These are phyloP conservation scores for Anthracocystis panici-leucophaei DNA, from an alignment of 1,284 basidiomycete genomes.

Conservation along the genomic window DNA sequence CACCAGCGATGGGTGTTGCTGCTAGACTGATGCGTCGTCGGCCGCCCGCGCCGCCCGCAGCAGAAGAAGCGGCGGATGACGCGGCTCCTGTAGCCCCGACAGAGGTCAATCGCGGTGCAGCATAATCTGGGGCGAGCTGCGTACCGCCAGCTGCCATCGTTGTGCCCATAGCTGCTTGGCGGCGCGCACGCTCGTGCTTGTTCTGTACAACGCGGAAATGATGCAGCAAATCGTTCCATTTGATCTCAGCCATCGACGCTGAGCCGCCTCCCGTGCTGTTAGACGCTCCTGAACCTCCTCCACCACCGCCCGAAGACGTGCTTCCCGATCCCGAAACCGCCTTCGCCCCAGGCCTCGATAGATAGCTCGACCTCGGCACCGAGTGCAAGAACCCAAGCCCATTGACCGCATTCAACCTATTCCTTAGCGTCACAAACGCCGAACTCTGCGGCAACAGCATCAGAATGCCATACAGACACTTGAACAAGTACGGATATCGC, in stretches of 20 bases:
- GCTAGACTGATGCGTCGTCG: constrained; percentile 37
- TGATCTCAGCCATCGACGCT: constrained; percentile 52
- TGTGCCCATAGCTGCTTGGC: constrained; percentile 27
- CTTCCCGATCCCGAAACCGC: constrained; percentile 1
- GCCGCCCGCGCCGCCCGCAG: constrained; percentile 10
- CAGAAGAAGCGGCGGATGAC: constrained; percentile 16
- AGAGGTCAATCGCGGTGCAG: constrained; percentile 23
- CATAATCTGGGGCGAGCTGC: constrained; percentile 28
- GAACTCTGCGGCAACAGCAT: constrained; percentile 98
- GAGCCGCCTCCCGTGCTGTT: constrained; percentile 10
- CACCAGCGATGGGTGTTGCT: constrained; percentile 14
- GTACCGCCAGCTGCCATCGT: constrained; percentile 8
- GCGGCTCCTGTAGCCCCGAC: constrained; percentile 1
- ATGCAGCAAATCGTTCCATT: constrained; percentile 64
- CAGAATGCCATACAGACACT: constrained; percentile 94
- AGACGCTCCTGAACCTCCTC: constrained; percentile 7
- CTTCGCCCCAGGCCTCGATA: constrained; percentile 11
- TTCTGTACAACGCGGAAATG: constrained; percentile 65
- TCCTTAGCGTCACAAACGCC: constrained; percentile 93
- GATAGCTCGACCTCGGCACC: constrained; percentile 74
- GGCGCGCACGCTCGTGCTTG: constrained; percentile 62
- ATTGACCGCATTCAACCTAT: constrained; percentile 92
- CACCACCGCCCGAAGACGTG: constrained; percentile 8
- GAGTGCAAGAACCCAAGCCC: constrained; percentile 92
- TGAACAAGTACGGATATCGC: constrained; percentile 94